Percentiles rank a stretch among this genome's conserved stretches.
Conservation (phyloP, 495 filamentous ascomycete genomes). For the Penicillium argentinense region DNA sequence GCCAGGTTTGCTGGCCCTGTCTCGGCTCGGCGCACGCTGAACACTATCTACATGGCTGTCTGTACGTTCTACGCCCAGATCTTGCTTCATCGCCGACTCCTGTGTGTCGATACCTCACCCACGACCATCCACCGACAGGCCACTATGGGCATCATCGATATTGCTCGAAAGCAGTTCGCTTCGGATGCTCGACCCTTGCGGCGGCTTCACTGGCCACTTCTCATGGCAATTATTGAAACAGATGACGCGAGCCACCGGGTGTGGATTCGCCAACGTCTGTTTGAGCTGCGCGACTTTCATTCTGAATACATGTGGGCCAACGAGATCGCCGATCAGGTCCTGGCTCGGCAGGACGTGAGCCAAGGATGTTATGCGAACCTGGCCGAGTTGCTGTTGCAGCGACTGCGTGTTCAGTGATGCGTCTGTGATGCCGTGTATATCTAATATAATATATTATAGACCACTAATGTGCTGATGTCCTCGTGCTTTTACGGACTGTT, state of each 20-base stretch:
- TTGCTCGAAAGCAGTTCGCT: constrained; percentile 38
- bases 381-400: constrained; percentile 31
- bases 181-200: constrained; percentile 35
- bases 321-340: constrained; percentile 32
- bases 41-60: constrained; percentile 51
- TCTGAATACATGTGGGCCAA: constrained; percentile 38
- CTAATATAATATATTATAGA: constrained; percentile 21
- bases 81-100: constrained; percentile 43
- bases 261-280: constrained; percentile 41
- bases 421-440: constrained; percentile 11
- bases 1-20: constrained; percentile 36
- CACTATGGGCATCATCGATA: constrained; percentile 36
- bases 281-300: constrained; percentile 31
- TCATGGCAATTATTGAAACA: constrained; percentile 48
- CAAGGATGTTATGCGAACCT: constrained; percentile 32
- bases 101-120: constrained; percentile 23
- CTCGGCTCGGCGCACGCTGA: constrained; percentile 40
- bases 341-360: constrained; percentile 31
- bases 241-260: constrained; percentile 33
- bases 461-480: constrained; percentile 10
- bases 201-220: constrained; percentile 46
- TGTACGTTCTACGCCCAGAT: constrained; percentile 44
- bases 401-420: constrained; percentile 19
- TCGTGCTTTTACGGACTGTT: constrained; percentile 14
- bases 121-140: constrained; percentile 32